Evolutionary conservation across 1,139 yeast genomes (phyloP), one percentile per base, ranked within the genome.

Genomic region (Yamadazyma conglobata): DNA sequence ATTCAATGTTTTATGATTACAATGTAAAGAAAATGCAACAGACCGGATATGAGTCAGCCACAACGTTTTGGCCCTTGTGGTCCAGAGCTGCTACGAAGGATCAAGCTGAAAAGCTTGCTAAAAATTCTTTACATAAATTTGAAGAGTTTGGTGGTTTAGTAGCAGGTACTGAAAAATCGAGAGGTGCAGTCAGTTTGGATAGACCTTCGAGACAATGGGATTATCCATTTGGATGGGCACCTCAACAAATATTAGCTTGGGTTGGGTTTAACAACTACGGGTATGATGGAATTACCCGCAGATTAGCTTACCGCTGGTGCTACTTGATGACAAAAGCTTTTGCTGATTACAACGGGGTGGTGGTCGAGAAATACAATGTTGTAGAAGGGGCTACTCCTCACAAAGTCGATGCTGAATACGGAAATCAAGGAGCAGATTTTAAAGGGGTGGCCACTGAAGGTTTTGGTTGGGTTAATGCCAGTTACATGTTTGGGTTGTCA

Each of bases 191-290:
- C 18, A 77, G 83, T 2, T 56, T 85, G 18, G 65, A 73, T 31
- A 67, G 89, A 45, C 96, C 95, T 15, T 78, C 85, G 19, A 73
- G 97, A 56, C 98, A 91, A 61, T 91, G 98, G 98, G 98, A 91
- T 56, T 91, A 81, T 54, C 98, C 98, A 5, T 87, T 68, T 51
- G 98, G 97, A 4, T 91, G 98, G 98, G 96, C 98, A 0, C 98
- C 98, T 2, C 98, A 93, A 55, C 98, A 91, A 56, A 86, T 91
- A 13, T 60, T 91, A 33, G 93, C 95, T 1, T 91, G 98, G 98
- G 74, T 74, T 25, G 98, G 97, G 0, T 65, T 91, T 23, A 52
- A 56, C 19, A 75, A 80, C 34, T 91, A 91, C 52, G 94, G 93
- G 0, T 86, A 69, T 50, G 61, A 58, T 4, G 78, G 73, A 3